A percentile compares a stretch with the other conserved stretches of the same genome.
Conservation (phyloP, 176 grass and related monocot genomes). For the Bolboschoenus planiculmis region DNA sequence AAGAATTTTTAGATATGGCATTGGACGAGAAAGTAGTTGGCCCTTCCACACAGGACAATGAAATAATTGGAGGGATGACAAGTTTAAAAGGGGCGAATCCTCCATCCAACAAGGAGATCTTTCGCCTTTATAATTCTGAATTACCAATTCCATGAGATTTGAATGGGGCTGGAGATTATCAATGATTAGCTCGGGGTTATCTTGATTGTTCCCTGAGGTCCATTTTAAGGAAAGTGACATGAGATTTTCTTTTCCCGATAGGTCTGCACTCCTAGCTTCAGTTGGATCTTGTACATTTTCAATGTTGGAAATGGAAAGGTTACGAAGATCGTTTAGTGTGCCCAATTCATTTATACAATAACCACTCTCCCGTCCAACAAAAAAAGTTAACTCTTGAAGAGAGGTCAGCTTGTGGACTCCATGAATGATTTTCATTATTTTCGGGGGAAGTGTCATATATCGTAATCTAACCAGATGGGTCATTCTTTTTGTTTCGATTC, state of each 20-base stretch:
- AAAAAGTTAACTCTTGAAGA: slow-evolving; percentile 11
- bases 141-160: neutral
- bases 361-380: neutral
- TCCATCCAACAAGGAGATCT: slow-evolving; percentile 25
- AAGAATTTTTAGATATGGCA: slow-evolving; percentile 21
- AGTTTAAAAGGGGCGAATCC: neutral
- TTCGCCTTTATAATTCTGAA: slow-evolving; percentile 30
- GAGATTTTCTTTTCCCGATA: slow-evolving; percentile 20
- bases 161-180: slow-evolving; percentile 24
- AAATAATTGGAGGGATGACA: slow-evolving; percentile 19
- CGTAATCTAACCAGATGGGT: neutral
- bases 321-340: slow-evolving; percentile 4
- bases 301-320: slow-evolving; percentile 25
- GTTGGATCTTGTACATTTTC: neutral
- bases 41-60: neutral
- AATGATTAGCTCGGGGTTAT: slow-evolving; percentile 14
- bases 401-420: neutral
- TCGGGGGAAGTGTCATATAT: neutral
- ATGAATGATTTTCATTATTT: neutral
- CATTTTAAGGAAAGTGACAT: slow-evolving; percentile 9
- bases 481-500: neutral
- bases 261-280: slow-evolving; percentile 14
- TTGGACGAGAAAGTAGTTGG: slow-evolving; percentile 18
- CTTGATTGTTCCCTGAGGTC: neutral
- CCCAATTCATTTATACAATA: slow-evolving; percentile 23